Base-by-base conservation (phyloP, 2,329 filamentous ascomycete species). In the Diaporthe amygdali region DNA sequence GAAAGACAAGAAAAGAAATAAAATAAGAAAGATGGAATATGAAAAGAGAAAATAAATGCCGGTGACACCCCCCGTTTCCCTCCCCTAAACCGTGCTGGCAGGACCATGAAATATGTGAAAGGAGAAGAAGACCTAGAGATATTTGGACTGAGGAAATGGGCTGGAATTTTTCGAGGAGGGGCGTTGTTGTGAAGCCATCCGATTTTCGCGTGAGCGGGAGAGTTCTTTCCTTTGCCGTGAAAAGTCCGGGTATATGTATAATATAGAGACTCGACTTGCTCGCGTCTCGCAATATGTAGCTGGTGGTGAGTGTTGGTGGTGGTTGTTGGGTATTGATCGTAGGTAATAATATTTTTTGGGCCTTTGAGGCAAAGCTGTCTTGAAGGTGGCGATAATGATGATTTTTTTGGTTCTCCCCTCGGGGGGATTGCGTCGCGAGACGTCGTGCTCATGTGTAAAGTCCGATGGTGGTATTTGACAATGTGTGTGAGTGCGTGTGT, bases 151-250 rank as follows among this genome's bases (percentile, higher is more conserved):
- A 55, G 74, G 73, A 74, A 75, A 41, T 22, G 15, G 64, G 68
- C 68, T 70, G 71, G 69, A 69, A 70, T 41, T 66, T 68, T 34
- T 59, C 20, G 27, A 32, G 56, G 44, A 7, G 7, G 25, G 25
- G 27, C 3, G 20, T 3, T 8, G 22, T 7, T 15, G 27, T 63
- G 59, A 63, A 63, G 32, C 59, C 59, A 47, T 72, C 54, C 70
- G 66, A 56, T 51, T 61, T 76, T 78, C 76, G 78, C 78, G 78
- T 78, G 78, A 79, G 78, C 78, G 78, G 74, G 72, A 66, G 64
- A 66, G 56, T 69, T 73, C 71, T 73, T 72, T 47, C 56, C 56
- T 70, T 56, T 64, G 49, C 73, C 51, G 74, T 71, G 59, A 67
- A 71, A 71, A 70, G 67, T 61, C 59, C 59, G 66, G 54, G 51